Conservation (phyloP, 768 basidiomycete genomes). For the Tulasnella sp. region DNA sequence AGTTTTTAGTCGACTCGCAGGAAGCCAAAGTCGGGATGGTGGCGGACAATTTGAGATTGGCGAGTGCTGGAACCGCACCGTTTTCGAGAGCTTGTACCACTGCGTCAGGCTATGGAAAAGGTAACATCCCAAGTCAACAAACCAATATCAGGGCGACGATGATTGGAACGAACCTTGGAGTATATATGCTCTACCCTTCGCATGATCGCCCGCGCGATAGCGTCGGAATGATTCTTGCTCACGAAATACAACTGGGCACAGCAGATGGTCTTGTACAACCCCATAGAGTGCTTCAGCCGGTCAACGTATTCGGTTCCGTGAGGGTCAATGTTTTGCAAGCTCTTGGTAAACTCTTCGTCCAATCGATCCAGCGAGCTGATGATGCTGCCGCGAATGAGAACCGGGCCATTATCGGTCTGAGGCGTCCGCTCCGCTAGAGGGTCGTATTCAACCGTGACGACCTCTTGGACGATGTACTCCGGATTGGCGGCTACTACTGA, state of each 20-base stretch:
- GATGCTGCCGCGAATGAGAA: conserved; percentile 89
- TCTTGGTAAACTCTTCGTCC: conserved; percentile 97
- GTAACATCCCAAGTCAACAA: conserved; percentile 13
- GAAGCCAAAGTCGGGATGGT: conserved; percentile 53
- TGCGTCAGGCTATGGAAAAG: conserved; percentile 67
- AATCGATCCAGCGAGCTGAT: conserved; percentile 94
- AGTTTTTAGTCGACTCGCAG: conserved; percentile 58
- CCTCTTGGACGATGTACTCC: conserved; percentile 74
- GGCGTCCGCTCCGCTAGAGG: conserved; percentile 82
- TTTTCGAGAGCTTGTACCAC: conserved; percentile 88
- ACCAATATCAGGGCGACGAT: neutral
- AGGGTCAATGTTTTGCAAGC: conserved; percentile 95
- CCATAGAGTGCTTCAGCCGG: conserved; percentile 91
- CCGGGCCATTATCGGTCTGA: conserved; percentile 56
- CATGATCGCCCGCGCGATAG: conserved; percentile 85
- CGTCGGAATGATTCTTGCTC: conserved; percentile 67
- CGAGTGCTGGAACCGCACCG: conserved; percentile 49
- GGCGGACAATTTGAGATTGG: conserved; percentile 52
- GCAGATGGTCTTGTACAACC: conserved; percentile 88
- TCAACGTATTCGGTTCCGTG: conserved; percentile 99
- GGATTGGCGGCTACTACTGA: conserved; percentile 67
- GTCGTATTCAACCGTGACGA: conserved; percentile 85
- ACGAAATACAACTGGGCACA: conserved; percentile 91
- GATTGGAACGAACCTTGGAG: conserved; percentile 66
- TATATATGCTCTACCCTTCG: conserved; percentile 96